phyloP scores from a whole-genome alignment of 371 early-diverging fungal species.

The Nosema muscidifuracis region DNA sequence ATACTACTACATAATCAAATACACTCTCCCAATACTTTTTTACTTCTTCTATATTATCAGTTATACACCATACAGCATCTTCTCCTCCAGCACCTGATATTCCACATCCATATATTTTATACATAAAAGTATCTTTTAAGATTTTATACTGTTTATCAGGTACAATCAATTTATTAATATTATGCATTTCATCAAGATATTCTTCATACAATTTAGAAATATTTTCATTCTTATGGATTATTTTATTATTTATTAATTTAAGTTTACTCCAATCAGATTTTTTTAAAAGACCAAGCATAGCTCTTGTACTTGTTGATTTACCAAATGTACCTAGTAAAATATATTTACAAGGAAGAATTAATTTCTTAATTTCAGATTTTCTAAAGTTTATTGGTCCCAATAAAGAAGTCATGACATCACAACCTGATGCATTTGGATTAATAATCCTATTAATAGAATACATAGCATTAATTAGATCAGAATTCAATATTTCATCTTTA shows the following conservation, averaged over 20 bases:
- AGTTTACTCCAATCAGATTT: background rate
- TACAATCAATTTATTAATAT: slow-evolving; percentile 17
- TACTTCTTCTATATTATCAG: slow-evolving; percentile 3
- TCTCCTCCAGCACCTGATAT: slow-evolving; percentile 40
- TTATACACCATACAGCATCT: slow-evolving; percentile 31
- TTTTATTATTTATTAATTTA: background rate
- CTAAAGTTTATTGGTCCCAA: slow-evolving; percentile 23
- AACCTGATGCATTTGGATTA: slow-evolving; percentile 10
- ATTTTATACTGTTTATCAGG: slow-evolving; percentile 30
- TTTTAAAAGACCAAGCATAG: slow-evolving; percentile 4
- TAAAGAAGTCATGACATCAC: slow-evolving; percentile 7
- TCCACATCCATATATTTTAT: slow-evolving; percentile 37
- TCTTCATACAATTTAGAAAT: slow-evolving; percentile 2
- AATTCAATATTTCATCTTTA: background rate
- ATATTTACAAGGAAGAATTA: background rate
- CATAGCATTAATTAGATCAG: background rate
- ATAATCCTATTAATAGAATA: slow-evolving; percentile 1
- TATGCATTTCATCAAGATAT: slow-evolving; percentile 14
- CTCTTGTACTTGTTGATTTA: slow-evolving; percentile 16
- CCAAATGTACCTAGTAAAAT: slow-evolving; percentile 23
- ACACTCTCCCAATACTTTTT: slow-evolving; percentile 2
- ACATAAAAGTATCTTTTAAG: slow-evolving; percentile 19
- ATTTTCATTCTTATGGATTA: background rate
- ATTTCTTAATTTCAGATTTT: no score
- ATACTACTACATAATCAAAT: background rate